Percentiles rank a stretch among this genome's conserved stretches.
phyloP scores from a whole-genome alignment of 2,329 filamentous ascomycete species.

The Colletotrichum caudatum region DNA sequence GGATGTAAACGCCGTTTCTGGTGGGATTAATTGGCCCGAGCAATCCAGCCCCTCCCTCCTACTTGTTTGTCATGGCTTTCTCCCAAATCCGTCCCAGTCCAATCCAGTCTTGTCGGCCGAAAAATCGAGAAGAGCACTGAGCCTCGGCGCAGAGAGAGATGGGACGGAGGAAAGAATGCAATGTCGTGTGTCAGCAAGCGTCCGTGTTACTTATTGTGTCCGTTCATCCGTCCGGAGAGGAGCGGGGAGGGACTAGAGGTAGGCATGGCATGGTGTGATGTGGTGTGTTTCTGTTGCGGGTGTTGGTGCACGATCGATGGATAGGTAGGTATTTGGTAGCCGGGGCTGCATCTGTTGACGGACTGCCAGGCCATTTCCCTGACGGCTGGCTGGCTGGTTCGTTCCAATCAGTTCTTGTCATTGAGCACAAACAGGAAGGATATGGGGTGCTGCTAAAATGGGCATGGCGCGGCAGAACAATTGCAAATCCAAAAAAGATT shows the following conservation, averaged over 20 bases:
- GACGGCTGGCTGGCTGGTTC: conserved; percentile 2
- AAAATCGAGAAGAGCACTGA: background rate
- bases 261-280: background rate
- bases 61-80: background rate
- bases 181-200: background rate
- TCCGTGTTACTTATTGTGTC: background rate
- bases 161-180: background rate
- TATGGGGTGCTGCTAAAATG: conserved; percentile 6
- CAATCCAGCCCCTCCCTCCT: background rate
- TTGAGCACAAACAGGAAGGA: conserved; percentile 19
- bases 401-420: conserved; percentile 2
- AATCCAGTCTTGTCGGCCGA: background rate
- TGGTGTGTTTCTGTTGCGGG: no score
- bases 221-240: background rate
- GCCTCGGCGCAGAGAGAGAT: background rate
- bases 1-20: conserved; percentile 1
- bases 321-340: no score
- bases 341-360: background rate
- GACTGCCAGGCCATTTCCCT: conserved; percentile 7
- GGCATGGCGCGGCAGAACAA: conserved; percentile 5
- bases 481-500: conserved; percentile 16
- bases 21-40: background rate
- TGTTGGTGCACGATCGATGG: background rate
- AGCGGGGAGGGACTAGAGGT: background rate
- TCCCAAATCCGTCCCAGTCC: background rate